Base-by-base conservation (phyloP, 2,329 filamentous ascomycete species). In the Colletotrichum destructivum region DNA sequence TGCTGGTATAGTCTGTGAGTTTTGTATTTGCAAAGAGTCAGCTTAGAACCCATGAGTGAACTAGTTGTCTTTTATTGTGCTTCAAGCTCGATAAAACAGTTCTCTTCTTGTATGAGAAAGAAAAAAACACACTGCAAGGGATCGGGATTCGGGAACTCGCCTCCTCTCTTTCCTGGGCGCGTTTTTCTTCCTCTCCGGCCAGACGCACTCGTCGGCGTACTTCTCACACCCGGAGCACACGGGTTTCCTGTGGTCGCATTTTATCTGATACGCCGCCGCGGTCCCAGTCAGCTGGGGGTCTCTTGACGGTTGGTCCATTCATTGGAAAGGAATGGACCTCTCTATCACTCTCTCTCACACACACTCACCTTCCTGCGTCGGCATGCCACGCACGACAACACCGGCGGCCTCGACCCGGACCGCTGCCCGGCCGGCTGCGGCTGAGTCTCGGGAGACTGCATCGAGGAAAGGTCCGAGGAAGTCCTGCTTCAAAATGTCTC, bases 151-250 rank as follows among this genome's bases (percentile, higher is more conserved):
- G 26, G 26, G 26, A n/a, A 11, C 61, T n/a, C 46, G 54, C 64
- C 46, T 52, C 38, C 60, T 66, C 18, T 60, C 56, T 8, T 23
- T 46, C 9, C 64, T 47, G 51, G 52, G 35, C 1, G 49, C 21
- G n/a, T 49, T 54, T 47, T 66, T 66, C 23, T 55, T 57, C 23
- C 64, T 60, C 38, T 66, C 64, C 4, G 64, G 64, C 64, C 64
- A 66, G 9, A 66, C 38, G 21, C 64, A 66, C 13, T 66, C 55
- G 3, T 23, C 55, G 11, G 54, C 47, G n/a, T 60, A 52, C 38
- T 66, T 66, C 13, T 61, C 64, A 21, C 64, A 66, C 21, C 55
- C 64, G 6, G 64, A 61, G n/a, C 64, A 66, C 9, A 54, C 21
- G 4, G 64, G 64, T 13, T 57, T 66, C 21, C 35, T 66, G 16